These are phyloP conservation scores for Cenchrus purpureus DNA, from an alignment of 176 grass and related monocot species.

Conservation along the genomic window DNA sequence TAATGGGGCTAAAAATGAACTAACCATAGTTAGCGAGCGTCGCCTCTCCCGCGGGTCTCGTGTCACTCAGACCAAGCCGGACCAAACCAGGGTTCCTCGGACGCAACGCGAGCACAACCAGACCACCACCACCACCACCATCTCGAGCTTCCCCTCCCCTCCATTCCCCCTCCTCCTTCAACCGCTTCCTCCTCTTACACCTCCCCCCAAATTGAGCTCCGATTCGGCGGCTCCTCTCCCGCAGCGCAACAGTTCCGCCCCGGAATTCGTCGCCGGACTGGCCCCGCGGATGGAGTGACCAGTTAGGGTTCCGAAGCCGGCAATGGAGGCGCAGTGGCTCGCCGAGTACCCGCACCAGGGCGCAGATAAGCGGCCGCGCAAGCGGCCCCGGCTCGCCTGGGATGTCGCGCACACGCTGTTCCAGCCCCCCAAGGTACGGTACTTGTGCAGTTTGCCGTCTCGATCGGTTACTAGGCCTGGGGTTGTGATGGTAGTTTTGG, in stretches of 20 bases:
- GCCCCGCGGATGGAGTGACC: slow-evolving; percentile 39
- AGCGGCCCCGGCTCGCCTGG: slow-evolving; percentile 79
- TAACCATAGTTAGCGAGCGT: slow-evolving; percentile 50
- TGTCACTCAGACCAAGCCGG: neutral
- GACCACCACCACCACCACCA: slow-evolving; percentile 20
- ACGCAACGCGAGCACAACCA: slow-evolving; percentile 47
- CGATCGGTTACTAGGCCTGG: slow-evolving; percentile 9
- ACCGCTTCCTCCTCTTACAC: neutral
- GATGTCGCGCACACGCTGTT: slow-evolving; percentile 66
- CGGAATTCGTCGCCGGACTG: neutral
- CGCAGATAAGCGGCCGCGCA: slow-evolving; percentile 76
- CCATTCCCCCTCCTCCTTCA: neutral
- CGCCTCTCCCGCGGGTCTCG: neutral
- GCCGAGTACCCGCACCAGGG: slow-evolving; percentile 74
- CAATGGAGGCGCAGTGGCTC: slow-evolving; percentile 92
- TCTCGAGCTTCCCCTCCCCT: slow-evolving; percentile 10
- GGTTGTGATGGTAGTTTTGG: neutral
- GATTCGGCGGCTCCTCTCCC: neutral
- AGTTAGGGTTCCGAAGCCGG: slow-evolving; percentile 28
- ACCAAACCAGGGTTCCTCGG: slow-evolving; percentile 50
- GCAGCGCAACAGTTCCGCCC: neutral
- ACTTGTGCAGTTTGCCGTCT: slow-evolving; percentile 4
- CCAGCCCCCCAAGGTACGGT: slow-evolving; percentile 62
- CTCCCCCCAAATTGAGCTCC: slow-evolving; percentile 19
- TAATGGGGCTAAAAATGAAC: slow-evolving; percentile 23